Evolutionary conservation across 176 grass and related monocot genomes (phyloP), one percentile per base, ranked within the genome.

Genomic region (Cenchrus purpureus): DNA sequence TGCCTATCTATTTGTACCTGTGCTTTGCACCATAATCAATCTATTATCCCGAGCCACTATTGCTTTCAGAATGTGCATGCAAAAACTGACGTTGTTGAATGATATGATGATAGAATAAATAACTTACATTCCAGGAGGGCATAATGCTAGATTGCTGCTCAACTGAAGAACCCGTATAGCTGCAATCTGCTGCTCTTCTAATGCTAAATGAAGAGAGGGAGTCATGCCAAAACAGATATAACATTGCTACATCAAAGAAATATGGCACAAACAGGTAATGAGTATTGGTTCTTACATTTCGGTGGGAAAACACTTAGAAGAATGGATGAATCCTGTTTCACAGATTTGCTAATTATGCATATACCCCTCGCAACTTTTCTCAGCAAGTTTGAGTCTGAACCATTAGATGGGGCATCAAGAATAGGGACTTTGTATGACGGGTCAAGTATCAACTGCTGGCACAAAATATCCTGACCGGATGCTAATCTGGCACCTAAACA

Each of bases 381-480:
- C 73, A 59, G 37, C 6, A 9, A 76, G 12, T 81, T 88, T 51
- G 83, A 91, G 52, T 84, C 76, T 46, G 84, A 71, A 34, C 48
- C 58, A 90, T 82, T 81, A 82, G 17, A 62, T 80, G 87, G 73
- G 40, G 55, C 72, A 54, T 85, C 61, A 56, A 90, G 93, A 66
- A 85, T 72, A 79, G 93, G 93, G 76, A 89, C 87, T 90, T 94
- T 43, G 71, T 81, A 95, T 64, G 89, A 98, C 14, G 89, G 91
- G 3, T 87, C 96, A 73, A 98, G 59, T 73, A 95, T 81, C 87
- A 95, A 85, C 69, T 95, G 86, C 70, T 87, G 76, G 86, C 93
- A 92, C 79, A 93, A 76, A 85, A 98, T 92, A 83, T 95, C 96
- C 83, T 98, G 93, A 82, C 93, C 88, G 87, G 96, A 95, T 89